phyloP scores from a whole-genome alignment of 441 rosid species.

The Hura crepitans region DNA sequence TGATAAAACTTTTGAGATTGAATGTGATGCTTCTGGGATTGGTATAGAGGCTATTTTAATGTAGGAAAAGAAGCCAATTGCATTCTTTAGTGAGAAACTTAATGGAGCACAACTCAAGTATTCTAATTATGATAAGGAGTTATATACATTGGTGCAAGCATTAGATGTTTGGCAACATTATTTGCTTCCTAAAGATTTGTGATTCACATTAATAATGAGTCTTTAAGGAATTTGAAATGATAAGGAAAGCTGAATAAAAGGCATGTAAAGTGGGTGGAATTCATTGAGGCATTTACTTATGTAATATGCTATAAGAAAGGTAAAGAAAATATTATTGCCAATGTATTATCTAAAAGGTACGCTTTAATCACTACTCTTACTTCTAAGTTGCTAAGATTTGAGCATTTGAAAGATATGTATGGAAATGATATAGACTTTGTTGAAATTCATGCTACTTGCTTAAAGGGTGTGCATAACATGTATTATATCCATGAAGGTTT shows the following conservation, averaged over 20 bases:
- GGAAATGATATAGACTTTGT: background rate
- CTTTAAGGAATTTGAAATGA: background rate
- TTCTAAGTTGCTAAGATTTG: background rate
- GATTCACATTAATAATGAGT: no score
- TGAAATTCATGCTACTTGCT: background rate
- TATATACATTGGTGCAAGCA: no score
- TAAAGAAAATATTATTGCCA: background rate
- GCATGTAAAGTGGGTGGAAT: background rate
- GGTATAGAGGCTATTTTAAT: background rate
- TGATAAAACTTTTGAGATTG: background rate
- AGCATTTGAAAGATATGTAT: background rate
- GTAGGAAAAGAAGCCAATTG: no score
- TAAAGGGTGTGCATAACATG: no score
- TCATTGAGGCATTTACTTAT: no score
- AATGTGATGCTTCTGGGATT: background rate
- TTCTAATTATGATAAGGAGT: no score
- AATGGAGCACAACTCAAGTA: background rate
- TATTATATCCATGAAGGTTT: background rate
- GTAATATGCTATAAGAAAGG: background rate
- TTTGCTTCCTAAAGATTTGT: no score
- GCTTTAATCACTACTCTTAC: background rate
- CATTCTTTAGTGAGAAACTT: background rate
- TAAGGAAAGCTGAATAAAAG: no score
- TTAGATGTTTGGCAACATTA: no score
- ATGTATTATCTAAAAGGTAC: background rate